These are phyloP conservation scores for Silene coronaria DNA, from an alignment of 179 eudicot species.

Conservation along the genomic window DNA sequence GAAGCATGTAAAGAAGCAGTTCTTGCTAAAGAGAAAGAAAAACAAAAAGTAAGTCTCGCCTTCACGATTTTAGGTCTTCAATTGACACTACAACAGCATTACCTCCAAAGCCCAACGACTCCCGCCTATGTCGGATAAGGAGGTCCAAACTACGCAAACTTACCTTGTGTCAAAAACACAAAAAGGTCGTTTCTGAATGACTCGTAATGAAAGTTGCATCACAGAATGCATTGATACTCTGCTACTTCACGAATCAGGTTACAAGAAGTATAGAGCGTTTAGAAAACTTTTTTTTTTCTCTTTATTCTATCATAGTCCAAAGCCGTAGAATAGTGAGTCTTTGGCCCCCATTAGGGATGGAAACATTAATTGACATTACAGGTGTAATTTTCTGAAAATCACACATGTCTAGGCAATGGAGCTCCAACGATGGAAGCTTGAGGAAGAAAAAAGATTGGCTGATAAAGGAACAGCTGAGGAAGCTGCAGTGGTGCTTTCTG, in stretches of 20 bases:
- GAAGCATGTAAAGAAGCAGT: constrained; percentile 93
- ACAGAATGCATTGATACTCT: neutral
- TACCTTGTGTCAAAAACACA: too few species aligned
- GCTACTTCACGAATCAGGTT: neutral
- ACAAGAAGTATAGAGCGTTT: neutral
- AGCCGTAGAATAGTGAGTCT: neutral
- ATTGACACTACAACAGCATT: neutral
- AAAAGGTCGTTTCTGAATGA: too few species aligned
- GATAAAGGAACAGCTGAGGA: constrained; percentile 26
- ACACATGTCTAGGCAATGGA: constrained; percentile 37
- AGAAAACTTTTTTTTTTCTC: neutral
- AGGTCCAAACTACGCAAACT: too few species aligned
- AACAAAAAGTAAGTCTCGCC: constrained; percentile 20
- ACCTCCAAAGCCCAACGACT: neutral
- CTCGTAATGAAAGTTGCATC: too few species aligned
- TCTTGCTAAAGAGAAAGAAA: constrained; percentile 45
- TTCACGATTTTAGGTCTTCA: neutral
- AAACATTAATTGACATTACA: neutral
- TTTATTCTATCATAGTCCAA: neutral
- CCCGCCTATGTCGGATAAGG: neutral
- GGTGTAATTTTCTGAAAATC: constrained; percentile 12
- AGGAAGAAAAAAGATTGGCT: constrained; percentile 29
- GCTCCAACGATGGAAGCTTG: constrained; percentile 36
- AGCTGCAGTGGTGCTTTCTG: constrained; percentile 24
- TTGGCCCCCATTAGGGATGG: neutral